Evolutionary conservation across 2,329 filamentous ascomycete genomes (phyloP), one percentile per base, ranked within the genome.

Genomic region (Sporothrix phasma): DNA sequence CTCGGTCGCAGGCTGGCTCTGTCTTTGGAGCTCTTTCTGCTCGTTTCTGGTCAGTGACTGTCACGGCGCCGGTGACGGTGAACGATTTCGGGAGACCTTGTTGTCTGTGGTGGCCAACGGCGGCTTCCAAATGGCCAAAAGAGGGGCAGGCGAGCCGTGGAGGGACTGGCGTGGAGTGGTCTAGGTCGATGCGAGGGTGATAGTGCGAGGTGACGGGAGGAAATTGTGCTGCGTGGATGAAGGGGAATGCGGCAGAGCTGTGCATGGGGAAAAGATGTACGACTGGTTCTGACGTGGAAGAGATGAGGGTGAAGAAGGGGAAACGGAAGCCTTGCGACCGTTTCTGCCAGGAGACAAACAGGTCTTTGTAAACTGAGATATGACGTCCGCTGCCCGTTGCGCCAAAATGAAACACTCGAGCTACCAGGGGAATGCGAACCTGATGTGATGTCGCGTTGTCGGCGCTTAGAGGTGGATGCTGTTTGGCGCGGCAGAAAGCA

Each of bases 391-490:
- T n/a, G n/a, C n/a, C n/a, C 17, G 47, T 39, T 58, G 61, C 61
- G 62, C 53, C 63, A 65, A 65, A 62, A 62, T 51, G 62, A 65
- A 39, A 61, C 19, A 26, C 31, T 56, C 31, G 31, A 54, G 49
- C n/a, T 37, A 43, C 6, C 31, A 3, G 19, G 26, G 15, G 56
- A 54, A 26, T 41, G 39, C 56, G 34, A 61, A 8, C 15, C 8
- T 58, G 47, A 34, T 31, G 53, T 15, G 45, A n/a, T 45, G 26
- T 43, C 31, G 45, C 24, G 60, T 37, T 37, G 62, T n/a, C 41
- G 65, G 67, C 67, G 67, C 67, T 63, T 68, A 68, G 43, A 47
- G 61, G 39, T 49, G 53, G 39, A 64, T 47, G 54, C 60, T 67
- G 66, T 67, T 67, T 68, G 66, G 65, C 65, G 67, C 65, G 62